A percentile compares a stretch with the other conserved stretches of the same genome.
These are phyloP conservation scores for Termitomyces titanicus DNA, from an alignment of 768 basidiomycete species.

Conservation along the genomic window DNA sequence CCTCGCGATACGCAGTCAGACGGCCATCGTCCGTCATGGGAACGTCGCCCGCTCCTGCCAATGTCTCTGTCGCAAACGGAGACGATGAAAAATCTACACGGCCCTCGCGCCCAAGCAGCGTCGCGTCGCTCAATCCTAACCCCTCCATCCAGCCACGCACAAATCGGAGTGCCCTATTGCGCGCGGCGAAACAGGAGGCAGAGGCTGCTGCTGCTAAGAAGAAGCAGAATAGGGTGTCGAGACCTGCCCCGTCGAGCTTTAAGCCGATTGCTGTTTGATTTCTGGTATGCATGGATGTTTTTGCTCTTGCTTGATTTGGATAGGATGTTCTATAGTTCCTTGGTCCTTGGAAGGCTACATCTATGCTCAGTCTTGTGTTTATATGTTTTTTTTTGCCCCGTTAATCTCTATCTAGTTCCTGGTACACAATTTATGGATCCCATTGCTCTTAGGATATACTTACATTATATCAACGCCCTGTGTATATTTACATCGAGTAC, in stretches of 20 bases:
- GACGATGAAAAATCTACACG: slow-evolving; percentile 9
- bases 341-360: background rate
- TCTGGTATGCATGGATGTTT: background rate
- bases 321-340: background rate
- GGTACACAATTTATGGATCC: background rate
- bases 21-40: slow-evolving; percentile 19
- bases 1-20: slow-evolving; percentile 9
- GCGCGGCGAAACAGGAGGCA: slow-evolving; percentile 65
- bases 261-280: slow-evolving; percentile 27
- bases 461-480: background rate
- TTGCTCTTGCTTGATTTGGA: background rate
- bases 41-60: slow-evolving; percentile 24
- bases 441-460: background rate
- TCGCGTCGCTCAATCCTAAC: slow-evolving; percentile 30
- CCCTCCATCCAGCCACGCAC: slow-evolving; percentile 66
- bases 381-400: background rate
- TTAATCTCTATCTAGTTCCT: background rate
- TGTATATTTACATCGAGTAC: background rate
- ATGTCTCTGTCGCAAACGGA: background rate
- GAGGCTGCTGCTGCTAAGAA: slow-evolving; percentile 42
- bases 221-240: slow-evolving; percentile 28
- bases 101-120: slow-evolving; percentile 52
- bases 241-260: slow-evolving; percentile 37
- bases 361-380: too few species aligned
- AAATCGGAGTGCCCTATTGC: slow-evolving; percentile 71